Conservation (phyloP, 768 basidiomycete species). For the Phlebiopsis flavidoalba region DNA sequence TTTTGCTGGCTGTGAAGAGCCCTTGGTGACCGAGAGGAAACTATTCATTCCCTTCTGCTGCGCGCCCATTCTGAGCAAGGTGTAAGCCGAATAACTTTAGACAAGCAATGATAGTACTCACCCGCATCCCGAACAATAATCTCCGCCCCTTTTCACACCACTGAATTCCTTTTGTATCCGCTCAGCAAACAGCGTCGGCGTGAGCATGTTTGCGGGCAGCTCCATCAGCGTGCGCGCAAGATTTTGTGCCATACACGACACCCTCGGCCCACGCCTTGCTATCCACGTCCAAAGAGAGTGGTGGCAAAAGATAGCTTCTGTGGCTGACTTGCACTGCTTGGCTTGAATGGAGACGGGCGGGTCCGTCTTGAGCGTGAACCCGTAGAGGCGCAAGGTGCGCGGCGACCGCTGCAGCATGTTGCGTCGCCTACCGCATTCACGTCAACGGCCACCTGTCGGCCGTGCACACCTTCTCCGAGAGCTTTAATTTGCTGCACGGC, state of each 20-base stretch:
- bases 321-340: constrained; percentile 45
- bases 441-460: constrained; percentile 50
- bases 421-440: constrained; percentile 47
- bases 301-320: constrained; percentile 44
- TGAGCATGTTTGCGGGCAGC: constrained; percentile 81
- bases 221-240: constrained; percentile 83
- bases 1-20: constrained; percentile 79
- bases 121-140: constrained; percentile 72
- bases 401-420: constrained; percentile 77
- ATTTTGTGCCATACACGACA: constrained; percentile 75
- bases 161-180: constrained; percentile 63
- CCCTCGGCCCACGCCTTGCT: constrained; percentile 72
- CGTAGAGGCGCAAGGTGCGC: constrained; percentile 68
- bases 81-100: neutral
- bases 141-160: constrained; percentile 61
- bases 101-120: constrained; percentile 23
- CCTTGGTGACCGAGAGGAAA: constrained; percentile 84
- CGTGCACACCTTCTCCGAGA: constrained; percentile 54
- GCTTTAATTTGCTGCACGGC: constrained; percentile 66
- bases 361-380: constrained; percentile 74
- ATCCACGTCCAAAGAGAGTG: constrained; percentile 26
- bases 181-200: constrained; percentile 76
- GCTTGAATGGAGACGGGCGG: constrained; percentile 61
- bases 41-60: constrained; percentile 80
- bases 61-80: constrained; percentile 61